Percentiles rank a stretch among this genome's conserved stretches.
These are phyloP conservation scores for Ceratobasidium sp. DNA, from an alignment of 1,284 basidiomycete genomes.

Conservation along the genomic window DNA sequence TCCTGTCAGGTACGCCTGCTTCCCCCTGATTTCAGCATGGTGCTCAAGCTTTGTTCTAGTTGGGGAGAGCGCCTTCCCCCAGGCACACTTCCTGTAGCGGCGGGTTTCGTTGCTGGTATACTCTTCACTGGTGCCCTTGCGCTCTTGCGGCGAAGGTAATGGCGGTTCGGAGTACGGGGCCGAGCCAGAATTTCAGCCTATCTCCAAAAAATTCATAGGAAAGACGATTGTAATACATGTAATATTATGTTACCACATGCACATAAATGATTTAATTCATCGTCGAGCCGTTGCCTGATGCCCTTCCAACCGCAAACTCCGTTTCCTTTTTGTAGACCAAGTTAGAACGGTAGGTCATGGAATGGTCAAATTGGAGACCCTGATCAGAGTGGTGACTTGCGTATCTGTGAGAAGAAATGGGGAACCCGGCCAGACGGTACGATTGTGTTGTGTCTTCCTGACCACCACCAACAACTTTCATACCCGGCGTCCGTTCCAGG, in stretches of 20 bases:
- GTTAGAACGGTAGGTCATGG: too few species aligned
- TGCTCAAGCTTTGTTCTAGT: conserved; percentile 9
- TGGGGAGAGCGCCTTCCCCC: conserved; percentile 21
- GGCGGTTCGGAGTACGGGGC: background rate
- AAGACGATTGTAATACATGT: too few species aligned
- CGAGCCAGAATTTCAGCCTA: background rate
- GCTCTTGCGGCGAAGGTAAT: conserved; percentile 13
- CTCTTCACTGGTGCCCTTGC: conserved; percentile 1
- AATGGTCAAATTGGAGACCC: background rate
- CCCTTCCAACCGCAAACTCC: background rate
- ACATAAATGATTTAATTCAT: too few species aligned
- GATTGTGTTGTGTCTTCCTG: background rate
- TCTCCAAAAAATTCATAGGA: too few species aligned
- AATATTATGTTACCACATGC: too few species aligned
- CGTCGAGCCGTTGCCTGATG: background rate
- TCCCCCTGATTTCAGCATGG: background rate
- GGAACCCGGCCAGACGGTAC: too few species aligned
- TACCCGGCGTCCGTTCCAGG: background rate
- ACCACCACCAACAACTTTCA: background rate
- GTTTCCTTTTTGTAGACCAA: background rate
- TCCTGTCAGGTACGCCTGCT: conserved; percentile 1
- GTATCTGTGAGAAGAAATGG: background rate
- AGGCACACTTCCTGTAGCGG: background rate
- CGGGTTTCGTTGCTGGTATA: conserved; percentile 18
- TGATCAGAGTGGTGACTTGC: background rate